Conservation (phyloP, 192 early-diverging fungal species). For the Entomortierella lignicola region DNA sequence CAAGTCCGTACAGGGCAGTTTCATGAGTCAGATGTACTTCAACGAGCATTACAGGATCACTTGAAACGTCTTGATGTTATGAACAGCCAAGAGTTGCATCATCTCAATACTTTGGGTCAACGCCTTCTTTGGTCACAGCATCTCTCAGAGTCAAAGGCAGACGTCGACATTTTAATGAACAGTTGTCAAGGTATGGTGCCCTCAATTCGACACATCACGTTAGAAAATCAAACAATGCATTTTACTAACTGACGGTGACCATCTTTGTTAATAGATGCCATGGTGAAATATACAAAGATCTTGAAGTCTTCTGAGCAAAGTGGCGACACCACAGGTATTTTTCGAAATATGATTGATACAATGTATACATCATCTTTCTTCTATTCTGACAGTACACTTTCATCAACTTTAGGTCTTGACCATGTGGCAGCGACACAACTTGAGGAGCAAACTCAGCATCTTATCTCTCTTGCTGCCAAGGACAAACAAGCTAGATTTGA, state of each 20-base stretch:
- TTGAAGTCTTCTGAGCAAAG: constrained; percentile 13
- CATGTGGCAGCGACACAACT: constrained; percentile 10
- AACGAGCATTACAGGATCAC: constrained; percentile 9
- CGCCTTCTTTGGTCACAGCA: constrained; percentile 32
- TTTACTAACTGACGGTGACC: too few relatives aligned
- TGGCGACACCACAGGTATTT: constrained; percentile 34
- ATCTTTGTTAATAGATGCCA: constrained; percentile 22
- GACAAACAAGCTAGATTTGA: constrained; percentile 16
- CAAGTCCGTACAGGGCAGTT: constrained; percentile 11
- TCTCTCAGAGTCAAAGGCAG: constrained; percentile 13
- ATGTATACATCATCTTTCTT: too few relatives aligned
- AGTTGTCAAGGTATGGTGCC: constrained; percentile 23
- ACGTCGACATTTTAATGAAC: constrained; percentile 9
- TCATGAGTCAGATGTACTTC: constrained; percentile 3
- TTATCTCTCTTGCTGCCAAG: constrained; percentile 14
- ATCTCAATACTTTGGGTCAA: constrained; percentile 22
- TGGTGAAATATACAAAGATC: constrained; percentile 14
- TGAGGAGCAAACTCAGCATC: constrained; percentile 22
- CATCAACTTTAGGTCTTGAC: constrained; percentile 27
- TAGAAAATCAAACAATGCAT: too few relatives aligned
- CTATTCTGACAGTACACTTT: too few relatives aligned
- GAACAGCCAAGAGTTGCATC: constrained; percentile 24
- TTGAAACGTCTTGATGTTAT: constrained; percentile 9
- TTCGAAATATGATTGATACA: background rate
- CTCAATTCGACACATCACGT: too few relatives aligned